phyloP scores from a whole-genome alignment of 495 filamentous ascomycete species.

The Filosporella fistucella region DNA sequence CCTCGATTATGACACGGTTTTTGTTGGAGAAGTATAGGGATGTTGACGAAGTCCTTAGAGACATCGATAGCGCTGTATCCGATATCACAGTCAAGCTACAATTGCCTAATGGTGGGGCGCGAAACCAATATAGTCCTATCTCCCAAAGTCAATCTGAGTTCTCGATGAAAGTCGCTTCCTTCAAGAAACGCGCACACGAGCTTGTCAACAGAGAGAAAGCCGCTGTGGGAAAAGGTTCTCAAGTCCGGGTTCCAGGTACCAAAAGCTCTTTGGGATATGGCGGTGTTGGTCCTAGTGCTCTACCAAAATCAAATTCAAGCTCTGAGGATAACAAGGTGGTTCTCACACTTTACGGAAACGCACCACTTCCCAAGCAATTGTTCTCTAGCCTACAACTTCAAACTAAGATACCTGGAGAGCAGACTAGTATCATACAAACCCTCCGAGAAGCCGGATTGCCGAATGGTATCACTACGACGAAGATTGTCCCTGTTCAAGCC shows the following conservation, averaged over 20 bases:
- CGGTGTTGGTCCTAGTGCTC: conserved; percentile 6
- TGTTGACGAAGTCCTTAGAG: conserved; percentile 40
- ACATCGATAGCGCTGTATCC: conserved; percentile 34
- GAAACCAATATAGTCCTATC: conserved; percentile 15
- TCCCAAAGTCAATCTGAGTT: conserved; percentile 12
- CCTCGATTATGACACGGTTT: conserved; percentile 39
- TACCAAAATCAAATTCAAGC: conserved; percentile 21
- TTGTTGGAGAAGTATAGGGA: conserved; percentile 34
- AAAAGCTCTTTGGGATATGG: conserved; percentile 12
- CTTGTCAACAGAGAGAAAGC: conserved; percentile 36
- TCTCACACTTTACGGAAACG: conserved; percentile 67
- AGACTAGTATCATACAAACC: conserved; percentile 28
- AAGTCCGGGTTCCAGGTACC: conserved; percentile 15
- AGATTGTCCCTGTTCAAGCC: conserved; percentile 55
- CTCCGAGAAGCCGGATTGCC: conserved; percentile 65
- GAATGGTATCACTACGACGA: conserved; percentile 66
- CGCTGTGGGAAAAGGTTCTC: conserved; percentile 32
- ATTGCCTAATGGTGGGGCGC: conserved; percentile 12
- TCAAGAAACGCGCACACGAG: conserved; percentile 22
- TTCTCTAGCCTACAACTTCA: conserved; percentile 74
- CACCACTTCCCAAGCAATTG: conserved; percentile 68
- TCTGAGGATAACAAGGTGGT: conserved; percentile 48
- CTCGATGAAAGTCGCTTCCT: conserved; percentile 15
- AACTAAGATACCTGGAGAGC: conserved; percentile 32
- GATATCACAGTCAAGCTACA: conserved; percentile 35